These are phyloP conservation scores for Raffaelea arxii DNA, from an alignment of 2,329 filamentous ascomycete species.

Conservation along the genomic window DNA sequence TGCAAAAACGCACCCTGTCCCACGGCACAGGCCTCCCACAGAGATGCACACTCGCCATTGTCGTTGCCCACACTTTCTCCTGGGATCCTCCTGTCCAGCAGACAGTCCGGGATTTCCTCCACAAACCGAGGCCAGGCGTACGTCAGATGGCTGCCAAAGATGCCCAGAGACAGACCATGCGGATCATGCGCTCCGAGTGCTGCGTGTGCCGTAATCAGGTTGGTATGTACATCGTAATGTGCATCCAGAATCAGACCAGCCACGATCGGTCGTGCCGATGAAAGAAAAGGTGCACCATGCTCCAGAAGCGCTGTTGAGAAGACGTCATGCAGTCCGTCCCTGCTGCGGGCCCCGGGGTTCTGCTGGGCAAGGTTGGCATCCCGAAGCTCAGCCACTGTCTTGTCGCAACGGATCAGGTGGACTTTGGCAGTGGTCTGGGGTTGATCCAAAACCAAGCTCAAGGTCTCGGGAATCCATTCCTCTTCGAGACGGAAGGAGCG, in stretches of 20 bases:
- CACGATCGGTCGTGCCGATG: conserved; percentile 72
- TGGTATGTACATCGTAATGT: conserved; percentile 67
- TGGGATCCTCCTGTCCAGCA: conserved; percentile 81
- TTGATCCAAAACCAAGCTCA: conserved; percentile 65
- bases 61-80: conserved; percentile 72
- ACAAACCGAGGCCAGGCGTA: conserved; percentile 83
- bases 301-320: conserved; percentile 66
- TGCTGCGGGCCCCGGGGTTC: conserved; percentile 56
- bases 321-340: conserved; percentile 67
- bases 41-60: conserved; percentile 78
- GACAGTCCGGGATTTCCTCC: conserved; percentile 79
- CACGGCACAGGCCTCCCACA: conserved; percentile 86
- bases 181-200: conserved; percentile 59
- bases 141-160: conserved; percentile 89
- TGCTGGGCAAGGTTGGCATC: conserved; percentile 72
- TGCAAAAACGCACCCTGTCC: conserved; percentile 89
- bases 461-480: conserved; percentile 78
- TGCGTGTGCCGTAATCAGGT: conserved; percentile 68
- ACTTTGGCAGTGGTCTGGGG: conserved; percentile 88
- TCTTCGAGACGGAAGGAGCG: conserved; percentile 86
- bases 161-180: conserved; percentile 66
- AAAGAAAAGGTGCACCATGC: conserved; percentile 62
- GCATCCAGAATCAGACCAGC: conserved; percentile 77
- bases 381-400: conserved; percentile 74
- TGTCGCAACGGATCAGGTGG: conserved; percentile 71